Percentiles rank a stretch among this genome's conserved stretches.
These are phyloP conservation scores for Sporobolus alterniflorus DNA, from an alignment of 202 grass and related monocot genomes.

Conservation along the genomic window DNA sequence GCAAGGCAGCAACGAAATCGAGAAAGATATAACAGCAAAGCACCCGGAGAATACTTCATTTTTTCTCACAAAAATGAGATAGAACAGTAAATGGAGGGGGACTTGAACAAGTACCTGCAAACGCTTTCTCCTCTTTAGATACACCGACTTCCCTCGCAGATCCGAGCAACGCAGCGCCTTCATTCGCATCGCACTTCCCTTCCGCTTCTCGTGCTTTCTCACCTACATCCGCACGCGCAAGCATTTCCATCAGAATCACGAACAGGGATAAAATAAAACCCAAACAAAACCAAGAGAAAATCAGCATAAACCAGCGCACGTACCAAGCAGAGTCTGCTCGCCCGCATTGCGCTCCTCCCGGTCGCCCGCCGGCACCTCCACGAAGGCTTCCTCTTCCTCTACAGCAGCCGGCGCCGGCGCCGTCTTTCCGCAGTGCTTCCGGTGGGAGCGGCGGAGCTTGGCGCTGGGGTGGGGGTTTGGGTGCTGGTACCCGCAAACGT, in stretches of 20 bases:
- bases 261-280: background rate
- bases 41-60: background rate
- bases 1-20: background rate
- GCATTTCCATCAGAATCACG: slow-evolving; percentile 6
- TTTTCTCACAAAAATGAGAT: background rate
- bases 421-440: slow-evolving; percentile 54
- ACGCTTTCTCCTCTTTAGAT: slow-evolving; percentile 12
- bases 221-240: slow-evolving; percentile 3
- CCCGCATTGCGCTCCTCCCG: slow-evolving; percentile 32
- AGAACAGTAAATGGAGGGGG: background rate
- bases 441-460: slow-evolving; percentile 67
- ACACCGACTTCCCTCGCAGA: slow-evolving; percentile 20
- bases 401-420: background rate
- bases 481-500: slow-evolving; percentile 65
- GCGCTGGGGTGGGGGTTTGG: slow-evolving; percentile 72
- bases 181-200: slow-evolving; percentile 15
- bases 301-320: background rate
- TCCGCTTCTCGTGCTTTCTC: background rate
- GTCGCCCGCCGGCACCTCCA: background rate
- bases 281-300: background rate
- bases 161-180: slow-evolving; percentile 22
- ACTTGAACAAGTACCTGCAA: slow-evolving; percentile 25
- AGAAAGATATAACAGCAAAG: background rate
- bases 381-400: background rate
- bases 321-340: background rate